Conservation (phyloP, 129 eudicot genomes). For the Deinandra increscens region DNA sequence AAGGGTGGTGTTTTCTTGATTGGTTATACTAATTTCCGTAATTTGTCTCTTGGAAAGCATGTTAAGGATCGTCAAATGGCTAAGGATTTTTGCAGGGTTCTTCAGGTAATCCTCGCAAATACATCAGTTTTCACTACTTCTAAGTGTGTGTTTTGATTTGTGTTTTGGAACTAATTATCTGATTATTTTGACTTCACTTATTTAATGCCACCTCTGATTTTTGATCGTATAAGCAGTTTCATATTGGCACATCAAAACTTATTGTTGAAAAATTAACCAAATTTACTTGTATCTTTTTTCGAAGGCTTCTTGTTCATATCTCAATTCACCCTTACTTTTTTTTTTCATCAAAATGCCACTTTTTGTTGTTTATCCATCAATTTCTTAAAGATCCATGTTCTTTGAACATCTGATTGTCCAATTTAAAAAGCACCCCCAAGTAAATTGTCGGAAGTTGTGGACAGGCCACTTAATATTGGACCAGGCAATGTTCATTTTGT, state of each 20-base stretch:
- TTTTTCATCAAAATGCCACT: background rate
- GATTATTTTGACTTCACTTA: background rate
- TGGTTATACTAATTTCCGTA: slow-evolving; percentile 80
- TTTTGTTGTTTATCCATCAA: background rate
- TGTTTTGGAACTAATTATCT: background rate
- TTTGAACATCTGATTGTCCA: background rate
- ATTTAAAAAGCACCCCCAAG: no score
- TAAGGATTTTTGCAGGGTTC: slow-evolving; percentile 54
- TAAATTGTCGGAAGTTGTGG: no score
- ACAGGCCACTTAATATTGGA: no score
- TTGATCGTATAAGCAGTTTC: background rate
- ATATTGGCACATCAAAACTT: background rate
- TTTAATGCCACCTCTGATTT: no score
- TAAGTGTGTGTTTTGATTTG: background rate
- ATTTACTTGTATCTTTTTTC: background rate
- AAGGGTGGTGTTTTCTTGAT: slow-evolving; percentile 93
- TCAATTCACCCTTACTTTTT: background rate
- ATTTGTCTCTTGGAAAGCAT: slow-evolving; percentile 83
- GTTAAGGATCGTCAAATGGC: slow-evolving; percentile 72
- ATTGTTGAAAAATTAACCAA: background rate
- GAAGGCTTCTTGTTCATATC: background rate
- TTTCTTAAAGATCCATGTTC: background rate
- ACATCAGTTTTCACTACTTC: background rate
- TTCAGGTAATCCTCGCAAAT: slow-evolving; percentile 52
- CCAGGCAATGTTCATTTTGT: no score